Percentiles rank a stretch among this genome's conserved stretches.
These are phyloP conservation scores for Rhytidiadelphus loreus DNA, from an alignment of 225 moss, liverwort and hornwort genomes.

Conservation along the genomic window DNA sequence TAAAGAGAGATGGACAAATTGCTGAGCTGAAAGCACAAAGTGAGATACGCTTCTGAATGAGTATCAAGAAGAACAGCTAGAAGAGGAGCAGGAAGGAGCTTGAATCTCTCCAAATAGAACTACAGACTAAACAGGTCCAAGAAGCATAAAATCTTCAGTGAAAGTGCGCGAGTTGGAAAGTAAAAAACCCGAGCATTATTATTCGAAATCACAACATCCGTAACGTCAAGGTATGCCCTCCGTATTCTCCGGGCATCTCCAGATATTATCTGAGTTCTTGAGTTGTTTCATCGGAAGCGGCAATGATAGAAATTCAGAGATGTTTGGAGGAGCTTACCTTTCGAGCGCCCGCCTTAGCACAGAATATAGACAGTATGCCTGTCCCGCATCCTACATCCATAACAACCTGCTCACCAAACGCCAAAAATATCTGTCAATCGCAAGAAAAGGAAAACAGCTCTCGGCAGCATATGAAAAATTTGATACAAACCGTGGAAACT, in stretches of 20 bases:
- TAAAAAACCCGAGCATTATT: neutral
- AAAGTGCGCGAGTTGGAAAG: neutral
- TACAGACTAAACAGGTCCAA: neutral
- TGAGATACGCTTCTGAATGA: neutral
- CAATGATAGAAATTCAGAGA: neutral
- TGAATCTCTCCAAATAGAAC: neutral
- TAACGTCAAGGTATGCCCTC: neutral
- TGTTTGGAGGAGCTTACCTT: constrained; percentile 22
- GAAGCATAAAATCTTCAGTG: neutral
- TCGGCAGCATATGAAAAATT: neutral
- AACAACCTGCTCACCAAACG: constrained; percentile 54
- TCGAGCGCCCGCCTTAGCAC: constrained; percentile 86
- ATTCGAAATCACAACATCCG: neutral
- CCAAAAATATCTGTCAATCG: neutral
- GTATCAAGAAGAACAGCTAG: constrained; percentile 2
- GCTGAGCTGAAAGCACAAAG: constrained; percentile 5
- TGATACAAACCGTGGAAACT: neutral
- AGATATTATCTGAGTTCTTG: neutral
- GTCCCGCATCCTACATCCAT: constrained; percentile 96
- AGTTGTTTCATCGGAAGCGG: neutral
- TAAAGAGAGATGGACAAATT: neutral
- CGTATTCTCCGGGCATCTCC: neutral
- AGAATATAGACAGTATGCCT: constrained; percentile 91
- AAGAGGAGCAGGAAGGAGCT: neutral
- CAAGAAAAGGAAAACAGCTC: neutral